Percentiles rank a stretch among this genome's conserved stretches.
These are phyloP conservation scores for Toxoplasma gondii DNA, from an alignment of 169 alveolate genomes.

Conservation along the genomic window DNA sequence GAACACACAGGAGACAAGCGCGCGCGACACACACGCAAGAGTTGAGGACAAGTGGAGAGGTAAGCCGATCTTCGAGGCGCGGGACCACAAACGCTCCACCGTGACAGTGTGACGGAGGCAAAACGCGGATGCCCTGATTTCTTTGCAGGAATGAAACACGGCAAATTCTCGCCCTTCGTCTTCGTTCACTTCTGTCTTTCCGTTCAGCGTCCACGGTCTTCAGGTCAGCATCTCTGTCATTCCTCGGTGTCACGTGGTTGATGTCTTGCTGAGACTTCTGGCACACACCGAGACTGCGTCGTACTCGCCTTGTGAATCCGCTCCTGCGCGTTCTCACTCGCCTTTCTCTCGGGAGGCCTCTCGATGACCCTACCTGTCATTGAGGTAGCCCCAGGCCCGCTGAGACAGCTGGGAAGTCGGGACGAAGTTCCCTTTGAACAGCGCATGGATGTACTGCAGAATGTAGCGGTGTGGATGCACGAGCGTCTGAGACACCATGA, in stretches of 20 bases:
- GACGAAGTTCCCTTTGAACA: slow-evolving; percentile 82
- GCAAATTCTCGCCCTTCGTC: too few species aligned
- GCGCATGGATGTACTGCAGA: slow-evolving; percentile 85
- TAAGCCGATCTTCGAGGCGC: neutral
- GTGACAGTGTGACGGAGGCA: neutral
- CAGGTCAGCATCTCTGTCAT: too few species aligned
- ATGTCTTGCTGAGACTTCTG: too few species aligned
- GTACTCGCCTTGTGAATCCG: neutral
- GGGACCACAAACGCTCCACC: neutral
- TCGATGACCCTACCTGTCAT: slow-evolving; percentile 81
- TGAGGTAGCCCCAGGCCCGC: slow-evolving; percentile 91
- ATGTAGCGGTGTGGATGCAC: slow-evolving; percentile 85
- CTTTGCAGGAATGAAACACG: too few species aligned
- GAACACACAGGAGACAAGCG: neutral
- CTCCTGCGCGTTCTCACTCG: neutral
- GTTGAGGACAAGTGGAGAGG: neutral
- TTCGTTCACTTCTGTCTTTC: neutral
- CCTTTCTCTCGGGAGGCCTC: neutral
- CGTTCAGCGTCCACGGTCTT: too few species aligned
- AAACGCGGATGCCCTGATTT: too few species aligned
- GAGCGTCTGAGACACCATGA: slow-evolving; percentile 78
- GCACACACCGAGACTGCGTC: neutral
- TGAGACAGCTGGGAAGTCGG: slow-evolving; percentile 82
- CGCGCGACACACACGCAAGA: neutral
- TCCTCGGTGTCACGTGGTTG: too few species aligned